Conservation (phyloP, 2,329 filamentous ascomycete species). For the Epichloe gansuensis region DNA sequence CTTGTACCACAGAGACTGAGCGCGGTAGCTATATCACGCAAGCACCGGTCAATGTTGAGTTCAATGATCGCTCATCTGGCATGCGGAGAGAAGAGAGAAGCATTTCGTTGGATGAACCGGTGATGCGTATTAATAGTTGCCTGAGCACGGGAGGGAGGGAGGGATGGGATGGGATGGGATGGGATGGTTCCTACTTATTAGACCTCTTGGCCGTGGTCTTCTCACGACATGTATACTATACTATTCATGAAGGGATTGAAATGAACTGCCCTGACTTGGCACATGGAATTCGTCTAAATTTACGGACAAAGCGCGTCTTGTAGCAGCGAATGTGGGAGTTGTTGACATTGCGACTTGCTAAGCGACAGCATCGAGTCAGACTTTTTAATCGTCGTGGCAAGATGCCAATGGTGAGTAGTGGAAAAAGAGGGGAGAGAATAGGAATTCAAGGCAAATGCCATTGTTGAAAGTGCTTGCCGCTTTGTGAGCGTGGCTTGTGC, state of each 20-base stretch:
- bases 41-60: background rate
- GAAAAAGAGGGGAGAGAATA: no score
- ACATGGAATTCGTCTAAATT: background rate
- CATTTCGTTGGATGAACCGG: background rate
- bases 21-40: background rate
- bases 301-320: background rate
- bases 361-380: no score
- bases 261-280: background rate
- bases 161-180: background rate
- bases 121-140: background rate
- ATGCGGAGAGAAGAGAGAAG: background rate
- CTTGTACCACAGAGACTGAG: constrained; percentile 1
- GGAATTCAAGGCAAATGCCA: no score
- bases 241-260: constrained; percentile 3
- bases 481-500: no score
- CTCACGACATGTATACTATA: constrained; percentile 2
- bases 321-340: background rate
- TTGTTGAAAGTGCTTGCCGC: no score
- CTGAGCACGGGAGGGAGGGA: no score
- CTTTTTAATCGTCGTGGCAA: no score
- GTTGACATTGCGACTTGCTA: background rate
- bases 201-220: background rate
- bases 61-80: background rate
- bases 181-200: background rate
- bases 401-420: no score